Percentiles rank a stretch among this genome's conserved stretches.
Conservation (phyloP, 2,329 filamentous ascomycete genomes). For the Knufia petricola region DNA sequence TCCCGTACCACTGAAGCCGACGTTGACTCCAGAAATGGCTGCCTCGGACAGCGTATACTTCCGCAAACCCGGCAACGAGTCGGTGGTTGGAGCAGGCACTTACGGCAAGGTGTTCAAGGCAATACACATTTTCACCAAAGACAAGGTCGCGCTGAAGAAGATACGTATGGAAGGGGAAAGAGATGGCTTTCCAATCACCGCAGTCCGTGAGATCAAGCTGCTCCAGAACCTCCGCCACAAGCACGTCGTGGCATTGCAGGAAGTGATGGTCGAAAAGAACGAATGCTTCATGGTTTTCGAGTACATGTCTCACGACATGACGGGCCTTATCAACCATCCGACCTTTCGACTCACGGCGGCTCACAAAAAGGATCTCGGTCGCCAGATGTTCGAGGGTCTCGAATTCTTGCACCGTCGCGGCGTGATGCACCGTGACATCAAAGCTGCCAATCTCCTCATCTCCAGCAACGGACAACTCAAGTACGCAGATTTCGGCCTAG, state of each 20-base stretch:
- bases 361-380: constrained; percentile 87
- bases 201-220: constrained; percentile 82
- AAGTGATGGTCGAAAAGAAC: constrained; percentile 97
- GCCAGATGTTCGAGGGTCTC: constrained; percentile 85
- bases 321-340: constrained; percentile 88
- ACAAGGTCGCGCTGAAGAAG: constrained; percentile 74
- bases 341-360: constrained; percentile 73
- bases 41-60: constrained; percentile 85
- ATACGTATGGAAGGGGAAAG: constrained; percentile 90
- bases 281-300: constrained; percentile 99
- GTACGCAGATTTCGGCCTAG: constrained; percentile 89
- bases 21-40: constrained; percentile 60
- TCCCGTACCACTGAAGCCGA: constrained; percentile 50
- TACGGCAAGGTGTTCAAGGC: constrained; percentile 95
- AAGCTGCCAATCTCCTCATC: constrained; percentile 93
- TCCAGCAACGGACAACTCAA: constrained; percentile 84
- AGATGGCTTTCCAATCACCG: constrained; percentile 84
- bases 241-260: constrained; percentile 73
- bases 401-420: constrained; percentile 87
- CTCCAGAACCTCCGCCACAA: constrained; percentile 74
- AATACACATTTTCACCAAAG: constrained; percentile 82
- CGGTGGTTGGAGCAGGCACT: constrained; percentile 87
- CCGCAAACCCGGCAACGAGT: constrained; percentile 93
- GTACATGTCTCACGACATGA: constrained; percentile 92
- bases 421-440: constrained; percentile 96